Base-by-base conservation (phyloP, 768 basidiomycete genomes). In the Suillus subluteus region DNA sequence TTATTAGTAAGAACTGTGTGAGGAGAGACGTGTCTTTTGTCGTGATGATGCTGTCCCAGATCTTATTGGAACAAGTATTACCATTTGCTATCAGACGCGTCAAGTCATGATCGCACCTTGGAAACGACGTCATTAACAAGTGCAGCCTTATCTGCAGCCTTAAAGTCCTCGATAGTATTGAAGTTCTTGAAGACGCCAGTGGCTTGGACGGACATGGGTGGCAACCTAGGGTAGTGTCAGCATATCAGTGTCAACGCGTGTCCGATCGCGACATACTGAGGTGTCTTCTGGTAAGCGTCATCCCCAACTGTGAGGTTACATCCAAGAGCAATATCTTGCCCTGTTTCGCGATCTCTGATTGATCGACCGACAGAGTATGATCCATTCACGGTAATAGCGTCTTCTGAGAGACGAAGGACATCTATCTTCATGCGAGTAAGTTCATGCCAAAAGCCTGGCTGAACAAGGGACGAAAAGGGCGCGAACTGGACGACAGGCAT, bases 151-250 rank as follows among this genome's bases (percentile, higher is more conserved):
- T 95, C 90, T 0, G 92, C 90, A 8, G 88, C 87, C 72, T 91
- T 95, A 82, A 98, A 99, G 13, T 98, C 95, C 71, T 99, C 96
- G 71, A 99, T 92, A 11, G 97, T 98, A 75, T 99, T 99, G 81
- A 88, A 98, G 78, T 98, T 99, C 84, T 94, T 96, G 73, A 98
- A 83, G 12, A 83, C 81, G 46, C 97, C 98, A 5, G 72, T 75
- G 0, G 88, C 84, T 2, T 78, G 64, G 54, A 88, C 81, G 15
- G 88, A 81, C 67, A 87, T 81, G 8, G 84, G 72, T 2, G 86
- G 76, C 15, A 78, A 66, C 62, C 88, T 89, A 65, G 26, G 4
- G 18, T 30, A 32, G 41, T 35, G 5, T 66, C 64, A 68, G 38
- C 23, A 65, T 46, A 35, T 46, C 35, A 48, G 15, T 15, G 40